Evolutionary conservation across 139 green algal species (phyloP).

Genomic region (Desmodesmus armatus): DNA sequence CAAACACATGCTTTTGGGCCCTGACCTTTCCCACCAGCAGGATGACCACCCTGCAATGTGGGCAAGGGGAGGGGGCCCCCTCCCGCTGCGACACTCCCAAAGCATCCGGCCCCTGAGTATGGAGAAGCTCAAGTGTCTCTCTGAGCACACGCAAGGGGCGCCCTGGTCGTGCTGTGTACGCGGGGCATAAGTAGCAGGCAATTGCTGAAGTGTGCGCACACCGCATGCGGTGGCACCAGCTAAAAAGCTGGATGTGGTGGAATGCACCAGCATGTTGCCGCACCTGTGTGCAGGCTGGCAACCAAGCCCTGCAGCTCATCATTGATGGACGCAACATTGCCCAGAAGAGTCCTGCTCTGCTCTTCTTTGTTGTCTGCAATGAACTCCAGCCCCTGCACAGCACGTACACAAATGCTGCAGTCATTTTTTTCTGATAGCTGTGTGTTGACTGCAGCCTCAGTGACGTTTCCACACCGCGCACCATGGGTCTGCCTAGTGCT

Average conservation of each 20-base stretch:
- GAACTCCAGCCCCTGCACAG: slow-evolving; percentile 74
- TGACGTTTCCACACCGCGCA: too few species aligned
- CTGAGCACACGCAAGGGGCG: not conserved
- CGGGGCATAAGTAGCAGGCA: not conserved
- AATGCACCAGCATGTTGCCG: not conserved
- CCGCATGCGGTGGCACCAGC: not conserved
- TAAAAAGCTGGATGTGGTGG: not conserved
- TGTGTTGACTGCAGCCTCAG: too few species aligned
- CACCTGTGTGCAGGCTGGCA: slow-evolving; percentile 49
- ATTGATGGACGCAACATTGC: slow-evolving; percentile 65
- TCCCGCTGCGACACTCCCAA: too few species aligned
- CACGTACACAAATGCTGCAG: too few species aligned
- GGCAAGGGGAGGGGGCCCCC: too few species aligned
- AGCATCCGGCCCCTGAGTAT: too few species aligned
- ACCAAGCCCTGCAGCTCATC: slow-evolving; percentile 67
- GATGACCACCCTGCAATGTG: too few species aligned
- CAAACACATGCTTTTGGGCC: too few species aligned
- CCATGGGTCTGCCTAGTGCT: too few species aligned
- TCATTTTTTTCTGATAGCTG: too few species aligned
- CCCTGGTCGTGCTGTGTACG: not conserved
- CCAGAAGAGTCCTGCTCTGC: slow-evolving; percentile 66
- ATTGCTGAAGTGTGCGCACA: not conserved
- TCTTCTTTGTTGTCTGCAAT: slow-evolving; percentile 76
- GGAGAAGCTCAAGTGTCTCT: too few species aligned
- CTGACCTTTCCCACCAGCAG: too few species aligned